Percentiles rank a stretch among this genome's conserved stretches.
Evolutionary conservation across 1,284 basidiomycete genomes (phyloP).

Genomic region (Moesziomyces sp.): DNA sequence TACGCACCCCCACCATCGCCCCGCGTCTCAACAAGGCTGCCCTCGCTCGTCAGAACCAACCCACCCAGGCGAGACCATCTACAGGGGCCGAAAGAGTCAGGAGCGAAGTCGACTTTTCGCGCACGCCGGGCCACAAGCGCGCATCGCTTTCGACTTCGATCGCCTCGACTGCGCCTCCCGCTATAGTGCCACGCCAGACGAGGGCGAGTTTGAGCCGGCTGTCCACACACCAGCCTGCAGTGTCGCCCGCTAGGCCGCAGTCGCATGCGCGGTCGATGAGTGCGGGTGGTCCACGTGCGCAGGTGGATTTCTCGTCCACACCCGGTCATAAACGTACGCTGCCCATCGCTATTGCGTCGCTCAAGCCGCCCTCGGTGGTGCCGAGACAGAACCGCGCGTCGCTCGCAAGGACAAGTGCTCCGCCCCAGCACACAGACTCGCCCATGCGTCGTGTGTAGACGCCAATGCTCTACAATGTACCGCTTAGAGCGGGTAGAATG

Average conservation of each 20-base stretch:
- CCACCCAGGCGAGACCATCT: no score
- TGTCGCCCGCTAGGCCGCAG: no score
- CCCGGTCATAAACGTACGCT: slow-evolving; percentile 54
- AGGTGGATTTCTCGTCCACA: slow-evolving; percentile 32
- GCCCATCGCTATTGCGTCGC: slow-evolving; percentile 28
- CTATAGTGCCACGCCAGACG: slow-evolving; percentile 16
- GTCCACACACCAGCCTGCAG: not conserved
- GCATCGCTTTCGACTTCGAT: not conserved
- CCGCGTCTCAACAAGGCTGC: slow-evolving; percentile 54
- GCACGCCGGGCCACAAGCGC: slow-evolving; percentile 41
- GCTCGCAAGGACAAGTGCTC: slow-evolving; percentile 15
- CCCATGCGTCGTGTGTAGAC: no score
- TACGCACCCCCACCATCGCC: slow-evolving; percentile 36
- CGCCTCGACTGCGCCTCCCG: not conserved
- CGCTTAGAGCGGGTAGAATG: no score
- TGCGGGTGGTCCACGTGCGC: no score
- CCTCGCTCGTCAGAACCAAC: slow-evolving; percentile 20
- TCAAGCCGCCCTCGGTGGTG: slow-evolving; percentile 29
- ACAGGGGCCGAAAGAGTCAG: no score
- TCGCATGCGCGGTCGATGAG: no score
- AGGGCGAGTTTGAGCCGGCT: slow-evolving; percentile 23
- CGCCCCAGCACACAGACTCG: not conserved
- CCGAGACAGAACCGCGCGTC: slow-evolving; percentile 43
- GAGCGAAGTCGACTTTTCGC: slow-evolving; percentile 39
- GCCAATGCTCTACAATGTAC: no score